Conservation (phyloP, 129 eudicot genomes). For the Flaveria bidentis region DNA sequence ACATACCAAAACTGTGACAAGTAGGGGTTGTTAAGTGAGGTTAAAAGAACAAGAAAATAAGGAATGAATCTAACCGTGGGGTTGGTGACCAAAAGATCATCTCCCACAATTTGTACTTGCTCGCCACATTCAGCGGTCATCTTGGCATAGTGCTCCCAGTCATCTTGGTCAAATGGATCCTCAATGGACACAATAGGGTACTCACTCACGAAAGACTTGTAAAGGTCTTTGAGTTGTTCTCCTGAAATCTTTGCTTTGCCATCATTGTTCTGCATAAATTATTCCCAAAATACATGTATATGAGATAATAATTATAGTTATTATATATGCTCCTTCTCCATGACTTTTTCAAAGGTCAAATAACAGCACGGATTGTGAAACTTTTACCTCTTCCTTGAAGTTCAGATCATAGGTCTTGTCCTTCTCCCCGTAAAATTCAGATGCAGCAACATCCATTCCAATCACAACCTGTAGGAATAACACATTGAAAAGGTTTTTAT, state of each 20-base stretch:
- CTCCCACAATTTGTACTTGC: slow-evolving; percentile 93
- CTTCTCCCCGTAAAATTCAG: slow-evolving; percentile 58
- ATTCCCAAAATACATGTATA: not conserved
- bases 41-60: not conserved
- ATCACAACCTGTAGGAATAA: slow-evolving; percentile 69
- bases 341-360: not conserved
- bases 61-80: slow-evolving; percentile 62
- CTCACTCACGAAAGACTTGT: slow-evolving; percentile 84
- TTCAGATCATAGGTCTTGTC: slow-evolving; percentile 53
- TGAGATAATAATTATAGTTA: not conserved
- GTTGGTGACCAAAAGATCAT: slow-evolving; percentile 95
- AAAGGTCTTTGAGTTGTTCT: slow-evolving; percentile 84
- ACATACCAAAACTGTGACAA: too few relatives aligned
- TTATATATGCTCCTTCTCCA: not conserved
- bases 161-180: slow-evolving; percentile 98
- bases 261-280: slow-evolving; percentile 62
- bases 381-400: slow-evolving; percentile 64
- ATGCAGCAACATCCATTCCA: slow-evolving; percentile 99
- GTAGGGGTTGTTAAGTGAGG: not conserved
- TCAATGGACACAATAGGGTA: slow-evolving; percentile 98
- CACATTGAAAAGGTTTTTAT: not conserved
- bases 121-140: slow-evolving; percentile 78
- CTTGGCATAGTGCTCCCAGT: slow-evolving; percentile 90
- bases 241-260: slow-evolving; percentile 87
- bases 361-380: not conserved